Percentiles rank a stretch among this genome's conserved stretches.
Conservation (phyloP, 2,329 filamentous ascomycete genomes). For the Aspergillus sp. region DNA sequence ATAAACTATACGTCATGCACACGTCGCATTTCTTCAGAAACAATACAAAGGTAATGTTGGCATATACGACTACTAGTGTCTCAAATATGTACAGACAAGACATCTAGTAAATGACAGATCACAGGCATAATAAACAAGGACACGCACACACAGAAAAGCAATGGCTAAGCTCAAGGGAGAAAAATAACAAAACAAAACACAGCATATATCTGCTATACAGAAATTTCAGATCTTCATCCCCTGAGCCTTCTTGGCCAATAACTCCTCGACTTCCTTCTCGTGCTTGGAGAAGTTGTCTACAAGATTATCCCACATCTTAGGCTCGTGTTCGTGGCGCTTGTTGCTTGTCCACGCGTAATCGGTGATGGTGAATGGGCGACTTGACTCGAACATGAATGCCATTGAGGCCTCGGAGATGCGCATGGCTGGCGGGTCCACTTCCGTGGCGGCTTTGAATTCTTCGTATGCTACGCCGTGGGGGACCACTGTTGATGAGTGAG, state of each 20-base stretch:
- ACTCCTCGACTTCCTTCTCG: constrained; percentile 50
- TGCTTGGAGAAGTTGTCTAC: constrained; percentile 56
- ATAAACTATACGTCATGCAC: no score
- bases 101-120: not conserved
- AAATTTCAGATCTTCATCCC: constrained; percentile 18
- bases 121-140: not conserved
- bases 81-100: constrained; percentile 4
- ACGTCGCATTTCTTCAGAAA: no score
- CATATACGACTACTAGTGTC: no score
- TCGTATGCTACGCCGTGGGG: constrained; percentile 41
- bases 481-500: constrained; percentile 27
- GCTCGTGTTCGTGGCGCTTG: constrained; percentile 51
- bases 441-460: constrained; percentile 35
- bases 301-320: constrained; percentile 57
- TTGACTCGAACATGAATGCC: constrained; percentile 41
- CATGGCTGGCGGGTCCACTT: constrained; percentile 29
- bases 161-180: not conserved
- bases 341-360: constrained; percentile 39
- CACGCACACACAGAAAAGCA: not conserved
- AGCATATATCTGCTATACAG: not conserved
- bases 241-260: constrained; percentile 39
- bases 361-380: constrained; percentile 38
- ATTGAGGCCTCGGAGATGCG: constrained; percentile 37
- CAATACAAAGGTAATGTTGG: no score
- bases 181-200: not conserved